These are phyloP conservation scores for Puya raimondii DNA, from an alignment of 176 grass and related monocot species.

Conservation along the genomic window DNA sequence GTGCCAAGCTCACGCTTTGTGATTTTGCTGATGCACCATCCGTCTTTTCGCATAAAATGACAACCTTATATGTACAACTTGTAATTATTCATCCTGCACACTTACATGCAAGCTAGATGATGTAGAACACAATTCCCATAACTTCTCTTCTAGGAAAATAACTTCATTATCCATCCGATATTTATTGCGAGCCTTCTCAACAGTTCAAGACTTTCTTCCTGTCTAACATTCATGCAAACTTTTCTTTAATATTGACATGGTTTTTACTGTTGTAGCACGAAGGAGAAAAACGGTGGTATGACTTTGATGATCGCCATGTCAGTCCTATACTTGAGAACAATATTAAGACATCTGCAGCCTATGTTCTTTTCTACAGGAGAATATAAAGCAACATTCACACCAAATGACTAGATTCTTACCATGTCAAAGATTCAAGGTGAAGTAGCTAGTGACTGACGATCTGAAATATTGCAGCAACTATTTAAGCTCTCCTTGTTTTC, in stretches of 20 bases:
- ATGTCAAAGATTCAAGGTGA: neutral
- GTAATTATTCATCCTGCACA: no score
- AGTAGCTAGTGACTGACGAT: neutral
- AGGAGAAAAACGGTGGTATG: conserved; percentile 65
- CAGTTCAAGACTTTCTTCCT: neutral
- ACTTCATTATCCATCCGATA: neutral
- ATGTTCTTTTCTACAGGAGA: conserved; percentile 80
- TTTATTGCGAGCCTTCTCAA: neutral
- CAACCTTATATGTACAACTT: no score
- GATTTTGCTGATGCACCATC: no score
- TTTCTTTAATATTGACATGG: conserved; percentile 23
- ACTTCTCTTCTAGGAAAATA: neutral
- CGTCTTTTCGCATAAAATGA: no score
- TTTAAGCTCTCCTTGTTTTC: neutral
- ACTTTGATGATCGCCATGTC: conserved; percentile 77
- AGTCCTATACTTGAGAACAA: conserved; percentile 47
- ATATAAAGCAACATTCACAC: neutral
- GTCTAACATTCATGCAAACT: neutral
- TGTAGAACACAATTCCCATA: neutral
- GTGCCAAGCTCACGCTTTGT: no score
- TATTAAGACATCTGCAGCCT: conserved; percentile 78
- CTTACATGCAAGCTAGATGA: neutral
- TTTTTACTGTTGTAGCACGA: conserved; percentile 46
- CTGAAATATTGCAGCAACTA: neutral
- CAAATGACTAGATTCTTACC: neutral